These are phyloP conservation scores for Aspergillus bridgeri DNA, from an alignment of 495 filamentous ascomycete species.

Conservation along the genomic window DNA sequence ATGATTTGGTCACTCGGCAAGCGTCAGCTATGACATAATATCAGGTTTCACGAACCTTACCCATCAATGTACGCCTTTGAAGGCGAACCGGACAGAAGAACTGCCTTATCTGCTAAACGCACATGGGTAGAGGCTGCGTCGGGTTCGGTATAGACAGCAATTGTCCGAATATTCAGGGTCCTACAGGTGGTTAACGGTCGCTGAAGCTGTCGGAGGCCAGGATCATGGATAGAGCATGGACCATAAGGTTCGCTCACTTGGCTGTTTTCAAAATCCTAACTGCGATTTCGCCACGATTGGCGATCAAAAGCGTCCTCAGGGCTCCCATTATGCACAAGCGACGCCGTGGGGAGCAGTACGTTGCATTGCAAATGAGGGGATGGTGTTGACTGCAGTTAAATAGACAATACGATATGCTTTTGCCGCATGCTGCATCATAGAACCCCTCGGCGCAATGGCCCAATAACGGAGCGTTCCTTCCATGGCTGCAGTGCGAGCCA, in stretches of 20 bases:
- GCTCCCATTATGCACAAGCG: conserved; percentile 26
- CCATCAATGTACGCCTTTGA: conserved; percentile 46
- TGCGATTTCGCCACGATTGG: conserved; percentile 60
- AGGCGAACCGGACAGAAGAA: conserved; percentile 45
- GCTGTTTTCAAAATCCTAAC: conserved; percentile 43
- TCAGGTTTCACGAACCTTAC: conserved; percentile 15
- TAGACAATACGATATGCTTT: neutral
- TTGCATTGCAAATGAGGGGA: conserved; percentile 26
- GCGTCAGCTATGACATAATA: neutral
- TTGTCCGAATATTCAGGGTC: conserved; percentile 41
- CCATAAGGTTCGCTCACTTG: conserved; percentile 19
- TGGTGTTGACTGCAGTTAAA: neutral
- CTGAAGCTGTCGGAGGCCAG: neutral
- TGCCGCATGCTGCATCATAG: neutral
- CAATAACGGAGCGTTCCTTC: neutral
- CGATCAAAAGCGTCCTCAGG: conserved; percentile 38
- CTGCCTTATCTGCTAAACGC: conserved; percentile 46
- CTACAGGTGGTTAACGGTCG: conserved; percentile 10
- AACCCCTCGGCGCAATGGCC: neutral
- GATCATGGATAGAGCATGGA: neutral
- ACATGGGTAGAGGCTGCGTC: conserved; percentile 57
- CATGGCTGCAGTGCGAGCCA: neutral
- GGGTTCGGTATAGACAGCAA: conserved; percentile 53
- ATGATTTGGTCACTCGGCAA: conserved; percentile 42
- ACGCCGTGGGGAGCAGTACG: neutral